Percentiles rank a stretch among this genome's conserved stretches.
Conservation (phyloP, 2,329 filamentous ascomycete genomes). For the Dactylellina parvicollis region DNA sequence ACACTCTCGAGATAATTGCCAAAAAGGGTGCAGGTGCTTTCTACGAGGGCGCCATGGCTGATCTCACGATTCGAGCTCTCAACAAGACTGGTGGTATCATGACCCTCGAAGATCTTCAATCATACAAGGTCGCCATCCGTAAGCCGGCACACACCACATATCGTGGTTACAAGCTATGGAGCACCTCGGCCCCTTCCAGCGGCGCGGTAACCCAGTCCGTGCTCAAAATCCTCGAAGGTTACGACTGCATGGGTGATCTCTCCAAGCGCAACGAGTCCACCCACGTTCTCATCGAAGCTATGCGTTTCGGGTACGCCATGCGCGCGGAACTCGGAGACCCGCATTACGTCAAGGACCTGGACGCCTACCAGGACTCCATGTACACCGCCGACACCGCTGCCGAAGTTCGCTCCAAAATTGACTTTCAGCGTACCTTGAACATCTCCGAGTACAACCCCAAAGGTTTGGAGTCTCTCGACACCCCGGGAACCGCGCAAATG, state of each 20-base stretch:
- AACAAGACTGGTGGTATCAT: conserved; percentile 80
- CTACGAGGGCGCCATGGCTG: conserved; percentile 76
- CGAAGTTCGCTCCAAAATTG: conserved; percentile 73
- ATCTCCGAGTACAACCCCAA: conserved; percentile 77
- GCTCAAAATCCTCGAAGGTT: conserved; percentile 85
- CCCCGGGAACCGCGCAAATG: conserved; percentile 67
- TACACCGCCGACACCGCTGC: conserved; percentile 70
- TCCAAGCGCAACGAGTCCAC: conserved; percentile 73
- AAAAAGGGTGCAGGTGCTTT: conserved; percentile 76
- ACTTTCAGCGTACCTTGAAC: conserved; percentile 76
- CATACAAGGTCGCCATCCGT: conserved; percentile 76
- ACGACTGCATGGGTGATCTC: conserved; percentile 70
- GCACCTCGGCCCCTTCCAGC: conserved; percentile 78
- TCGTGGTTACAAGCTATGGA: conserved; percentile 75
- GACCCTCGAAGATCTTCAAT: conserved; percentile 78
- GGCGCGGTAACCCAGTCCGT: conserved; percentile 79
- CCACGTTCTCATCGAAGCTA: conserved; percentile 86
- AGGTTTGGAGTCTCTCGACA: conserved; percentile 73
- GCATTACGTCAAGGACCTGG: conserved; percentile 72
- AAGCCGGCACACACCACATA: conserved; percentile 73
- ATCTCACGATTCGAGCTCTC: conserved; percentile 76
- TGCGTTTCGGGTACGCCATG: conserved; percentile 86
- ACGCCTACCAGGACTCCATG: conserved; percentile 73
- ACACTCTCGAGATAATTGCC: conserved; percentile 81
- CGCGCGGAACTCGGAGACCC: conserved; percentile 86